Base-by-base conservation (phyloP, 2,329 filamentous ascomycete genomes). In the Ceratocystis cubensis region DNA sequence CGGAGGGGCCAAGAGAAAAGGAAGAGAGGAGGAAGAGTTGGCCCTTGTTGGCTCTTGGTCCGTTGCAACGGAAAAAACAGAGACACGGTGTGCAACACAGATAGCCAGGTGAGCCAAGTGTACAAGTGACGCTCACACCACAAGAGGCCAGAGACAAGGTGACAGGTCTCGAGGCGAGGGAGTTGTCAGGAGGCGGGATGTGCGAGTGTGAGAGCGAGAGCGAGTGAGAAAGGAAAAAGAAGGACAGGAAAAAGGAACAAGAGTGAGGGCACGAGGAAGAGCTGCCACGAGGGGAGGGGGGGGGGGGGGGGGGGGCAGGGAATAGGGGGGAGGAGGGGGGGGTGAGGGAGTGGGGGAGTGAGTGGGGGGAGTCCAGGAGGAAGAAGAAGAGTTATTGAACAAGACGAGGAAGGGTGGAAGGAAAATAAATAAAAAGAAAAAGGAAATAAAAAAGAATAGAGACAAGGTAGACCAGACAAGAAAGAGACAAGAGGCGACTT, bases 351-450 rank as follows among this genome's bases (percentile, higher is more conserved):
- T 46, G 33, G 13, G 33, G 13, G 45, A n/a, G 13, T 46, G 44
- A 46, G 44, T 46, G 44, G 45, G 15, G 15, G 45, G 28, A 44
- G 5, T 10, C 33, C 33, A 13, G 15, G 53, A 20, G 37, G 37
- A 17, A 46, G 37, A 25, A 17, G 25, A 33, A 17, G 25, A 45
- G 25, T 53, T 53, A 30, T 64, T 53, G 45, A 41, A 15, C n/a
- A 59, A 45, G 41, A 65, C 13, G 28, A 53, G 41, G 8, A 64
- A 28, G 6, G 8, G 46, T 33, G n/a, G 30, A 53, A 46, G 44
- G 45, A 48, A 65, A 46, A 61, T 25, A 66, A 50, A 61, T n/a
- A 65, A 59, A 65, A 46, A 65, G 20, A 65, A 30, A 65, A 46
- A 45, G 28, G 25, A 50, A 45, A 30, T 44, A 64, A 56, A 20